Evolutionary conservation across 805 yeast genomes (phyloP), one percentile per base, ranked within the genome.

Genomic region (Pichia paraexigua): DNA sequence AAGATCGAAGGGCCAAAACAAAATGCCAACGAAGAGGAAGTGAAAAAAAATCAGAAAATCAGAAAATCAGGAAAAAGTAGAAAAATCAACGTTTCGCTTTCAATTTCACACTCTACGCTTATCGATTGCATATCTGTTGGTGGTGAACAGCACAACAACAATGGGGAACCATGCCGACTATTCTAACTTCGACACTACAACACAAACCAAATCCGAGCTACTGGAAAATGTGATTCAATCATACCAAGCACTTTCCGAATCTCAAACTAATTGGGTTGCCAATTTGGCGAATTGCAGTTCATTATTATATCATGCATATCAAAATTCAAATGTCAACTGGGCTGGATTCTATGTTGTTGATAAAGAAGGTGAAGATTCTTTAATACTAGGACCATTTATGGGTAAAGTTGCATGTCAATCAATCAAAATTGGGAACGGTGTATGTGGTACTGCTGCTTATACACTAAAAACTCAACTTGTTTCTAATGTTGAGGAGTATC

Each of bases 321-420:
- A 78, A 51, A 25, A 39, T 13, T 76, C 88, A 0, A 58, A 60
- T 7, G 87, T 91, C 12, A 92, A 92, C 65, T 92, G 99, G 99
- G 80, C 95, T 0, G 99, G 99, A 0, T 90, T 94, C 65, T 92
- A 92, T 61, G 79, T 87, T 1, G 58, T 73, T 18, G 75, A 79
- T 49, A 65, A 71, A 3, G 60, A 64, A 13, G 64, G 61, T 25
- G 46, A 58, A 1, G 45, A 64, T 1, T 80, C 76, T 60, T 71
- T 94, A 48, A 74, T 87, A 22, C 71, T 92, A 40, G 99, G 95
- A 0, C 99, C 99, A 15, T 92, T 92, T 67, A 95, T 88, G 67
- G 99, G 99, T 5, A 89, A 89, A 66, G 97, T 92, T 3, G 98
- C 98, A 0, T 92, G 99, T 61, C 98, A 94, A 67, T 70, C 71